phyloP scores from a whole-genome alignment of 1,284 basidiomycete species.

The Singerocomus rubriflavus region DNA sequence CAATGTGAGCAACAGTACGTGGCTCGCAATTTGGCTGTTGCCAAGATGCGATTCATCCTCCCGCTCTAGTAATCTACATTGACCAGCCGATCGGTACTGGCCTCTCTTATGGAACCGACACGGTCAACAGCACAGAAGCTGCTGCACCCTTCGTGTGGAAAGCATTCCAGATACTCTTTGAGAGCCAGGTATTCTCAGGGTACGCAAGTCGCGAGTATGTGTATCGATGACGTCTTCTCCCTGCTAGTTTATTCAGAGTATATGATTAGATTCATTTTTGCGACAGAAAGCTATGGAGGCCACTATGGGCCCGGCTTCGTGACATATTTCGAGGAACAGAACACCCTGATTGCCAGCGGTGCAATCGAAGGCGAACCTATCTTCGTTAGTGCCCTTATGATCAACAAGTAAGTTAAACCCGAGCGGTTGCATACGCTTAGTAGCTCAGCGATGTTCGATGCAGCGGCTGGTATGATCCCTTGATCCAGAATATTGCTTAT shows the following conservation, averaged over 20 bases:
- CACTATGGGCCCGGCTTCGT: constrained; percentile 67
- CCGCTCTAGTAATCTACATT: constrained; percentile 62
- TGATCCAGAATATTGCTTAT: constrained; percentile 60
- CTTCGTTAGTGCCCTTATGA: constrained; percentile 46
- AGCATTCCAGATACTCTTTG: constrained; percentile 66
- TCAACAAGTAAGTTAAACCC: constrained; percentile 44
- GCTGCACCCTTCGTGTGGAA: constrained; percentile 54
- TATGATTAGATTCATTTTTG: constrained; percentile 52
- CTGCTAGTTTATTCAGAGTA: background rate
- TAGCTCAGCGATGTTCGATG: background rate
- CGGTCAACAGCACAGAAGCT: constrained; percentile 52
- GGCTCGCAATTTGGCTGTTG: background rate
- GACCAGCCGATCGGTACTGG: constrained; percentile 74
- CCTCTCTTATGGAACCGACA: constrained; percentile 59
- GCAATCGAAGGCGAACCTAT: constrained; percentile 44
- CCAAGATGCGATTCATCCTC: background rate
- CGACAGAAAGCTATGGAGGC: constrained; percentile 66
- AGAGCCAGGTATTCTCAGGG: constrained; percentile 56
- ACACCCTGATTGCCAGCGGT: constrained; percentile 48
- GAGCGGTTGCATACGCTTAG: background rate
- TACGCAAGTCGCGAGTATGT: constrained; percentile 56
- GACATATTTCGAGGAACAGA: constrained; percentile 65
- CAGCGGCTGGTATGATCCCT: constrained; percentile 66
- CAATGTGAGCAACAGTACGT: constrained; percentile 59
- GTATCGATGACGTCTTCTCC: background rate